A percentile compares a stretch with the other conserved stretches of the same genome.
Evolutionary conservation across 1,284 basidiomycete genomes (phyloP).

Genomic region (Meira nashicola): DNA sequence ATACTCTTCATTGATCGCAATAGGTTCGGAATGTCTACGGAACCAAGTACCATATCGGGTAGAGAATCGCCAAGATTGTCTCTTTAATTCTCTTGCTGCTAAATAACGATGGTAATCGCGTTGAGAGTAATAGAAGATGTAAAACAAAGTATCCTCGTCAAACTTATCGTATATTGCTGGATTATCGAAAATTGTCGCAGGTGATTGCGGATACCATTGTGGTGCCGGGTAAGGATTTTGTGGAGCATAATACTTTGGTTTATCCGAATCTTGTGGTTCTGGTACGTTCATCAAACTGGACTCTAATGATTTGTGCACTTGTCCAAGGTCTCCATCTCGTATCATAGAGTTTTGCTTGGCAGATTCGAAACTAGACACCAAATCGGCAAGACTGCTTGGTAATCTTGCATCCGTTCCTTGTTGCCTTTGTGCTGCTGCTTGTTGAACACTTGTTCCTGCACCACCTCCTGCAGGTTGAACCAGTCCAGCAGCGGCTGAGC

Average conservation of each 20-base stretch:
- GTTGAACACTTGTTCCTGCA: constrained; percentile 30
- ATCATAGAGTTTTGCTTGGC: constrained; percentile 86
- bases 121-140: constrained; percentile 96
- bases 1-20: constrained; percentile 98
- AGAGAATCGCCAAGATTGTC: constrained; percentile 98
- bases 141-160: constrained; percentile 96
- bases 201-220: constrained; percentile 89
- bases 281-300: constrained; percentile 81
- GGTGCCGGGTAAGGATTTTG: constrained; percentile 86
- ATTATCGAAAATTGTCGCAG: constrained; percentile 74
- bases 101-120: constrained; percentile 98
- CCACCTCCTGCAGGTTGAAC: constrained; percentile 37
- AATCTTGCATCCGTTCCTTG: constrained; percentile 43
- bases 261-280: constrained; percentile 72
- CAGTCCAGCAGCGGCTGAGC: constrained; percentile 55
- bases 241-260: constrained; percentile 82
- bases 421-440: constrained; percentile 34
- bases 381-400: constrained; percentile 80
- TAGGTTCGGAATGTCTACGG: constrained; percentile 97
- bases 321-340: constrained; percentile 73
- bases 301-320: constrained; percentile 76
- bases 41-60: constrained; percentile 99
- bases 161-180: constrained; percentile 83
- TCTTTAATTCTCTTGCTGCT: constrained; percentile 93
- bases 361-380: constrained; percentile 89